Evolutionary conservation across 345 rosid genomes (phyloP).

Genomic region (Salix caprea): DNA sequence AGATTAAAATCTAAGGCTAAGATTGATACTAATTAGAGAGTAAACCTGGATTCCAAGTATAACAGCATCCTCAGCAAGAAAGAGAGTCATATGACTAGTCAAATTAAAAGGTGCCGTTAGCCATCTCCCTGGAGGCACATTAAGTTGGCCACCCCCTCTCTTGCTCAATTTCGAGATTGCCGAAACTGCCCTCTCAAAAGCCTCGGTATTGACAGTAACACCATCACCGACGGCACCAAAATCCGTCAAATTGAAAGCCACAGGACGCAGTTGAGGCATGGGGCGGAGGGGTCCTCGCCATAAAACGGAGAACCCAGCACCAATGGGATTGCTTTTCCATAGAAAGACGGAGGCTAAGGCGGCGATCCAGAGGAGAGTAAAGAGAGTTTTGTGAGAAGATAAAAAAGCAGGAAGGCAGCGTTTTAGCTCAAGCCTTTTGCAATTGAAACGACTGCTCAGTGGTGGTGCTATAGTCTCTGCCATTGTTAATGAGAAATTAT

Average conservation of each 20-base stretch:
- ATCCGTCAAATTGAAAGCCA: conserved; percentile 73
- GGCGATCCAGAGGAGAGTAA: conserved; percentile 72
- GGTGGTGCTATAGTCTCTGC: conserved; percentile 41
- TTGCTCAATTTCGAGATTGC: conserved; percentile 68
- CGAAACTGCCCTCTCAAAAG: conserved; percentile 79
- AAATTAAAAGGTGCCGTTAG: conserved; percentile 94
- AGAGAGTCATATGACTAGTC: conserved; percentile 86
- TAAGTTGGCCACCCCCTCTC: conserved; percentile 87
- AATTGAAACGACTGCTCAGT: conserved; percentile 39
- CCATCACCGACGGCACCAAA: conserved; percentile 96
- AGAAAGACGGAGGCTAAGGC: conserved; percentile 70
- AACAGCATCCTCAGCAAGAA: conserved; percentile 80
- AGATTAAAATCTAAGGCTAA: neutral
- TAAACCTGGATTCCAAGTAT: conserved; percentile 77
- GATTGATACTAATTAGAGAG: neutral
- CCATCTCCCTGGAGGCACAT: conserved; percentile 94
- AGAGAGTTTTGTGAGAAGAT: conserved; percentile 71
- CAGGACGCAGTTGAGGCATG: conserved; percentile 53
- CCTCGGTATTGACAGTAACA: conserved; percentile 65
- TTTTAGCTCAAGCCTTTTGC: conserved; percentile 48
- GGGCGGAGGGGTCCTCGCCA: conserved; percentile 34
- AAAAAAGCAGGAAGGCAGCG: conserved; percentile 52
- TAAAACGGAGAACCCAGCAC: conserved; percentile 40
- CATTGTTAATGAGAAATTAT: conserved; percentile 29
- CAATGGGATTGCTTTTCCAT: conserved; percentile 65